Conservation (phyloP, 2,329 filamentous ascomycete genomes). For the Sarocladium strictum region DNA sequence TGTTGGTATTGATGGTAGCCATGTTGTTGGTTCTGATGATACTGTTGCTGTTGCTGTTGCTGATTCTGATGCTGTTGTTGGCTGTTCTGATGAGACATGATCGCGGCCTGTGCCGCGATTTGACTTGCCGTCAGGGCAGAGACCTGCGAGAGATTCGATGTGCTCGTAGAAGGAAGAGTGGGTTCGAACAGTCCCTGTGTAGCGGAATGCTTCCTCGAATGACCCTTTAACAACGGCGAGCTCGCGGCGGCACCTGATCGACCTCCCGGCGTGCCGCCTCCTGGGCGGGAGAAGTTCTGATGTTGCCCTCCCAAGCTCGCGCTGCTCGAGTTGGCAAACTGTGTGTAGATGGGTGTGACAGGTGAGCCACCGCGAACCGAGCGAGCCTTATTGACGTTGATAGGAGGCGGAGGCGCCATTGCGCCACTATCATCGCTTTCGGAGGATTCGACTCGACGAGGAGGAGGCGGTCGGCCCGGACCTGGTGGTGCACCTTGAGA, state of each 20-base stretch:
- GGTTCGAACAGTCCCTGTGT: conserved; percentile 74
- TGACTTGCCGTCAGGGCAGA: conserved; percentile 58
- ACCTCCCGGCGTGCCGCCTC: conserved; percentile 17
- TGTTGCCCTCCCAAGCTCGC: conserved; percentile 29
- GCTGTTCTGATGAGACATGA: conserved; percentile 55
- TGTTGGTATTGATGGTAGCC: not conserved
- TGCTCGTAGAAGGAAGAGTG: conserved; percentile 57
- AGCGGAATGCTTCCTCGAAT: conserved; percentile 63
- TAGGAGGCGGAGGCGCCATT: conserved; percentile 20
- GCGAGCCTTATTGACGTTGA: conserved; percentile 42
- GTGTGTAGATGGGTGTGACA: conserved; percentile 41
- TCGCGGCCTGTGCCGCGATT: conserved; percentile 73
- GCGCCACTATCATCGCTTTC: conserved; percentile 20
- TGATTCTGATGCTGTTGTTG: conserved; percentile 12
- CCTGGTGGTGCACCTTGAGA: conserved; percentile 18
- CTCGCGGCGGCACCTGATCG: conserved; percentile 17
- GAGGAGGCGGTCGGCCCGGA: conserved; percentile 25
- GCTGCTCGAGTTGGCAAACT: conserved; percentile 44
- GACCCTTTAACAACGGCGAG: conserved; percentile 28
- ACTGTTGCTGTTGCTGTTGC: conserved; percentile 49
- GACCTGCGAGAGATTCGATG: conserved; percentile 47
- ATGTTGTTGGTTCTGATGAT: conserved; percentile 52
- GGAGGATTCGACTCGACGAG: conserved; percentile 25
- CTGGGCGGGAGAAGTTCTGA: conserved; percentile 56
- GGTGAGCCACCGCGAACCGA: conserved; percentile 28